These are phyloP conservation scores for Cryptosporidium sp. DNA, from an alignment of 169 alveolate species.

Conservation along the genomic window DNA sequence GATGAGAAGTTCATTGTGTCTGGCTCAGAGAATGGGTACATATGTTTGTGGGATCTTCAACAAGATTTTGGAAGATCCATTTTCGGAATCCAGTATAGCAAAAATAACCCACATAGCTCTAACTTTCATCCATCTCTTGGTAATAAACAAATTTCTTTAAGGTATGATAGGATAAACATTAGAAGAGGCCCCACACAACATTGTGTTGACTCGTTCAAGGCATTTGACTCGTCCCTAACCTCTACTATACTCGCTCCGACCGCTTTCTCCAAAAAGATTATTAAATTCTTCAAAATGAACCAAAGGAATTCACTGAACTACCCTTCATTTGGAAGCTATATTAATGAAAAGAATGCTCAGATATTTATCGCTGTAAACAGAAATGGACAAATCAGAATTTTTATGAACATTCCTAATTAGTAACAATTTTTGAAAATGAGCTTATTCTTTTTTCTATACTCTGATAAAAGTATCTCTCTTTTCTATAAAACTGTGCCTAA, in stretches of 20 bases:
- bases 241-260: constrained; percentile 54
- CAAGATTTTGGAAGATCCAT: not conserved
- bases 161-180: constrained; percentile 10
- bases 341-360: constrained; percentile 18
- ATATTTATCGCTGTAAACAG: constrained; percentile 53
- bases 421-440: not conserved
- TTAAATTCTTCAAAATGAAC: constrained; percentile 19
- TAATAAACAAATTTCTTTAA: not conserved
- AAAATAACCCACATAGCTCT: not conserved
- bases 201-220: constrained; percentile 67
- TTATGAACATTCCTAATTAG: constrained; percentile 53
- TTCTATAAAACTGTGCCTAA: too few species aligned
- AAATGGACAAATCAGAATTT: constrained; percentile 57
- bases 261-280: constrained; percentile 34
- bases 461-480: not conserved
- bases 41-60: constrained; percentile 57
- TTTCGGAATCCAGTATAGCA: not conserved
- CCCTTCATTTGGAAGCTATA: constrained; percentile 40
- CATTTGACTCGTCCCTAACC: constrained; percentile 61
- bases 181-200: constrained; percentile 74
- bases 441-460: not conserved
- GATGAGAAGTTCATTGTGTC: constrained; percentile 49
- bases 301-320: constrained; percentile 13
- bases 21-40: constrained; percentile 73
- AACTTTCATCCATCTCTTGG: not conserved